Evolutionary conservation across 495 filamentous ascomycete genomes (phyloP).

Genomic region (Penicilliopsis zonata): DNA sequence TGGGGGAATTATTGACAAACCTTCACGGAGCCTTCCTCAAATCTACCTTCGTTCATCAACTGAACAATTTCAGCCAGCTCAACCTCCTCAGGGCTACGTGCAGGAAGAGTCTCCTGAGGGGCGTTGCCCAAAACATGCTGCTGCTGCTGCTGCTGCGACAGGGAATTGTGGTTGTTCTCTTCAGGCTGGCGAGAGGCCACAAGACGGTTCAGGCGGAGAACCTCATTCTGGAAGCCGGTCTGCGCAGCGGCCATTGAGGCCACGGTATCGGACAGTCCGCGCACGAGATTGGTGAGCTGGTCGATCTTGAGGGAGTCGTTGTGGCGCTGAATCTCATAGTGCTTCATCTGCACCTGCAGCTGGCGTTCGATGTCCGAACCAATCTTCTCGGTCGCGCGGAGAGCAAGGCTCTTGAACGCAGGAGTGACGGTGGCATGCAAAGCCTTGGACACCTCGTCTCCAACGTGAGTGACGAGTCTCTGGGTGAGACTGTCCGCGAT

Average conservation of each 20-base stretch:
- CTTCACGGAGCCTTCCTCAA: constrained; percentile 58
- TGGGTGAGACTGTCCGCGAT: constrained; percentile 60
- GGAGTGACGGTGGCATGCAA: constrained; percentile 53
- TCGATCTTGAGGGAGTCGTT: constrained; percentile 72
- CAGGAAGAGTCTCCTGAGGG: constrained; percentile 19
- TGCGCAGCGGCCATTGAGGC: constrained; percentile 56
- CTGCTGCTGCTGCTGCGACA: constrained; percentile 10
- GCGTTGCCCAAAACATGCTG: constrained; percentile 15
- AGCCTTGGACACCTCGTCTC: constrained; percentile 49
- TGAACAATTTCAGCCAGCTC: constrained; percentile 53
- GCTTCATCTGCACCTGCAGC: constrained; percentile 47
- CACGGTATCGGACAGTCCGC: constrained; percentile 58
- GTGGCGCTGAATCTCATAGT: constrained; percentile 56
- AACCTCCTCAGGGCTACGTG: constrained; percentile 48
- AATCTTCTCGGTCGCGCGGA: constrained; percentile 46
- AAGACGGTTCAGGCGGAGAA: constrained; percentile 38
- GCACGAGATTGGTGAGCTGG: constrained; percentile 61
- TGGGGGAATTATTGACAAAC: constrained; percentile 30
- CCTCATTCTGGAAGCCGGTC: constrained; percentile 47
- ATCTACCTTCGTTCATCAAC: constrained; percentile 50
- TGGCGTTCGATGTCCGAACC: constrained; percentile 54
- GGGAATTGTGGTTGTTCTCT: constrained; percentile 6
- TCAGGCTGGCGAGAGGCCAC: constrained; percentile 6
- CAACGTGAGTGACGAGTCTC: constrained; percentile 53
- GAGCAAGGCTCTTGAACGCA: constrained; percentile 46